Conservation (phyloP, 768 basidiomycete genomes). For the Tricholoma saponaceum region DNA sequence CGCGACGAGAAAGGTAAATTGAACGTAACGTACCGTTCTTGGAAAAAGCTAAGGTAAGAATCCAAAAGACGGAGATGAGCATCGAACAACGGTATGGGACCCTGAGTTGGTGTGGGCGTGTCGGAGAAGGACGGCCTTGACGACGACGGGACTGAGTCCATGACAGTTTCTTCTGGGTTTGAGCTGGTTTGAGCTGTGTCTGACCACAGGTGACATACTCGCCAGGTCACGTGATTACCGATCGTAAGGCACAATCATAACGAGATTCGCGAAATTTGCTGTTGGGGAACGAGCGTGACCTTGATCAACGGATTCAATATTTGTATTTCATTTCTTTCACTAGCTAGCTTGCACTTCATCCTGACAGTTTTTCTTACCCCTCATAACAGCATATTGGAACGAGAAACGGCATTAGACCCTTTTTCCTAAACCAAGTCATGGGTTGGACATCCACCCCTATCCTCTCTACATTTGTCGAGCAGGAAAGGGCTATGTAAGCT, state of each 20-base stretch:
- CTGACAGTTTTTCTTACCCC: too few species aligned
- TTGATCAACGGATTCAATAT: too few species aligned
- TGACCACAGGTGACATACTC: too few species aligned
- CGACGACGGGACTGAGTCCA: conserved; percentile 31
- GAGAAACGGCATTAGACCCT: background rate
- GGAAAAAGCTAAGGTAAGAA: conserved; percentile 80
- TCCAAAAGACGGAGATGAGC: conserved; percentile 67
- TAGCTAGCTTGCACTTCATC: too few species aligned
- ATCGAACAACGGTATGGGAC: conserved; percentile 71
- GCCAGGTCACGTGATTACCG: background rate
- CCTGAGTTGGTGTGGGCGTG: conserved; percentile 29
- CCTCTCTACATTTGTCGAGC: background rate
- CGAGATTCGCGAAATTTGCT: too few species aligned
- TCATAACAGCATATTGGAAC: too few species aligned
- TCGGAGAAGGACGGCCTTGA: conserved; percentile 39
- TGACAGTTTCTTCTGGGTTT: conserved; percentile 10
- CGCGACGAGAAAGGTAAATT: conserved; percentile 7
- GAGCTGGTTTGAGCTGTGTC: conserved; percentile 5
- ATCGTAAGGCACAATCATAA: background rate
- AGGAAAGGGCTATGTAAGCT: background rate
- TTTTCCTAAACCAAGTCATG: background rate
- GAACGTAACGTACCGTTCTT: conserved; percentile 60
- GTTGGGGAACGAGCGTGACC: too few species aligned
- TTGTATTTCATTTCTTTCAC: too few species aligned
- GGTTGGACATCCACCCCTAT: background rate